Percentiles rank a stretch among this genome's conserved stretches.
phyloP scores from a whole-genome alignment of 2,329 filamentous ascomycete genomes.

The Tolypocladium ophioglossoides region DNA sequence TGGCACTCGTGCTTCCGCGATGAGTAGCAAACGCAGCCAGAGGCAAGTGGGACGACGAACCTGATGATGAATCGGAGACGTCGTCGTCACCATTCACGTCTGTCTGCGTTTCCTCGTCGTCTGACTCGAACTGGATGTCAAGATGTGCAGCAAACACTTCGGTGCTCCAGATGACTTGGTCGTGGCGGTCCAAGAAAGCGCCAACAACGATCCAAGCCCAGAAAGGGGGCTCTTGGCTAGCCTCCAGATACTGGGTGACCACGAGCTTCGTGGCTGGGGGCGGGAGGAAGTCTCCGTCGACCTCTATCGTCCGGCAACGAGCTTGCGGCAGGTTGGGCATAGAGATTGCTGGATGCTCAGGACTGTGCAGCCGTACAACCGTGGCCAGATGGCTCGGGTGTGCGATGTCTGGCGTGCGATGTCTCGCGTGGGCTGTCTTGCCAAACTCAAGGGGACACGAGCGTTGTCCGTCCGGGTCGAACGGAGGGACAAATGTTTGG shows the following conservation, averaged over 20 bases:
- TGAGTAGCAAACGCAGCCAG: slow-evolving; percentile 2
- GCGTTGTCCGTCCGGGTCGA: not conserved
- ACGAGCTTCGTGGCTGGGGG: slow-evolving; percentile 33
- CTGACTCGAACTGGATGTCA: slow-evolving; percentile 14
- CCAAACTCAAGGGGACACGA: no score
- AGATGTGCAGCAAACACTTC: slow-evolving; percentile 29
- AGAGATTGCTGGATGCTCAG: not conserved
- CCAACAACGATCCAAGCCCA: slow-evolving; percentile 38
- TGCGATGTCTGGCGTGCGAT: not conserved
- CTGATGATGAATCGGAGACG: slow-evolving; percentile 6
- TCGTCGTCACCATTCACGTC: slow-evolving; percentile 3
- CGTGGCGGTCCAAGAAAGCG: slow-evolving; percentile 33
- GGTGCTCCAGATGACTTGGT: slow-evolving; percentile 33
- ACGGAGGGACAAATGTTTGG: not conserved
- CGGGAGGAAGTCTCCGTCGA: slow-evolving; percentile 24
- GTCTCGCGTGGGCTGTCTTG: not conserved
- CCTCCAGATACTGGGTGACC: slow-evolving; percentile 30
- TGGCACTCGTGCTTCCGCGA: not conserved
- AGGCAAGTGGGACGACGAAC: slow-evolving; percentile 8
- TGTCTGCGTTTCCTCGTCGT: slow-evolving; percentile 10
- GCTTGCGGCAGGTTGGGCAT: slow-evolving; percentile 9
- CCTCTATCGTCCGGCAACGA: slow-evolving; percentile 14
- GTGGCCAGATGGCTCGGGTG: not conserved
- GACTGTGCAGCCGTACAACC: not conserved
- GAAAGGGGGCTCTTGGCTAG: slow-evolving; percentile 18